A percentile compares a stretch with the other conserved stretches of the same genome.
phyloP scores from a whole-genome alignment of 2,329 filamentous ascomycete species.

The Diaporthe batatas region DNA sequence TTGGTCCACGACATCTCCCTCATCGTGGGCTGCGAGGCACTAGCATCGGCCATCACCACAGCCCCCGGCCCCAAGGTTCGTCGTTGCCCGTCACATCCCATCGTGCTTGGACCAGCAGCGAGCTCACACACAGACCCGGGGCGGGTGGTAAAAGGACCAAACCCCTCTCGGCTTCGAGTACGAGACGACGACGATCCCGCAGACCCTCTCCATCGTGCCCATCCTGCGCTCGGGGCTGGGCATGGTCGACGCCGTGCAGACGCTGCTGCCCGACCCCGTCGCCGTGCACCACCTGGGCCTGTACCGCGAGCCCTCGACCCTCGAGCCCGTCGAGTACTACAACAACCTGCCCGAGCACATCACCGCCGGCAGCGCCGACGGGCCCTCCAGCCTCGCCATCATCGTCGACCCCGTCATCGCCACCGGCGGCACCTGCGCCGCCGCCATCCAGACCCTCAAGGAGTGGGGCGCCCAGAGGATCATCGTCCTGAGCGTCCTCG shows the following conservation, averaged over 20 bases:
- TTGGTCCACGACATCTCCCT: slow-evolving; percentile 89
- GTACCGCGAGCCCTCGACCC: slow-evolving; percentile 88
- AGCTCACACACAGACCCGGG: slow-evolving; percentile 6
- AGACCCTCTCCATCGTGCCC: slow-evolving; percentile 83
- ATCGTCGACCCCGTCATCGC: slow-evolving; percentile 94
- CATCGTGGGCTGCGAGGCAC: slow-evolving; percentile 85
- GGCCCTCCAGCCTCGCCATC: slow-evolving; percentile 75
- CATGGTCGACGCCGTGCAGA: slow-evolving; percentile 91
- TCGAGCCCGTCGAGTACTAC: slow-evolving; percentile 96
- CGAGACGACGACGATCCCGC: slow-evolving; percentile 73
- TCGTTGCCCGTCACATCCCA: slow-evolving; percentile 27
- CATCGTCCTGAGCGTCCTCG: slow-evolving; percentile 81
- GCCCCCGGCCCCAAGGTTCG: slow-evolving; percentile 74
- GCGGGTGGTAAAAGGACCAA: slow-evolving; percentile 67
- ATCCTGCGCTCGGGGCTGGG: slow-evolving; percentile 92
- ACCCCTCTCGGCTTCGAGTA: slow-evolving; percentile 86
- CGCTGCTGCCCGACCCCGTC: slow-evolving; percentile 82
- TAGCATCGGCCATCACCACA: slow-evolving; percentile 72
- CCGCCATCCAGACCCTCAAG: slow-evolving; percentile 87
- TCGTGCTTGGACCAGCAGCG: background rate
- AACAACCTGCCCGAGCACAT: slow-evolving; percentile 90
- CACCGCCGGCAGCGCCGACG: slow-evolving; percentile 50
- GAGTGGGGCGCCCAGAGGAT: slow-evolving; percentile 94
- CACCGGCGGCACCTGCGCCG: slow-evolving; percentile 89
- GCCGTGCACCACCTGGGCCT: slow-evolving; percentile 94